Percentiles rank a stretch among this genome's conserved stretches.
phyloP scores from a whole-genome alignment of 768 basidiomycete genomes.

The Fomitopsis pulvina region DNA sequence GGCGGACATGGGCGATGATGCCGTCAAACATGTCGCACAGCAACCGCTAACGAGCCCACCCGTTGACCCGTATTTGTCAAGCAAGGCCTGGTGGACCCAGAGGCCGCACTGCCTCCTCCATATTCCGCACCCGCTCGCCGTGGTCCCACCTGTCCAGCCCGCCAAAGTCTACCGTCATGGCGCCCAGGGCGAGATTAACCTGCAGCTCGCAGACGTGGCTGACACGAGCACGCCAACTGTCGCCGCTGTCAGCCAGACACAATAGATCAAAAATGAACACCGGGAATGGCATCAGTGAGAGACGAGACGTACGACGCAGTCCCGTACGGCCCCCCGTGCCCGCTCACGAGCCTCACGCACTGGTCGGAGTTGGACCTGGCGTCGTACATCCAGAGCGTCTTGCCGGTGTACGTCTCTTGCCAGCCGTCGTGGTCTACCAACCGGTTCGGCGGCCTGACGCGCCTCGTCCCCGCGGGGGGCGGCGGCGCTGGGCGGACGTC shows the following conservation, averaged over 20 bases:
- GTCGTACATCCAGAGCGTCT: conserved; percentile 74
- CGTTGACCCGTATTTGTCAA: neutral
- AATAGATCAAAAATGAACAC: neutral
- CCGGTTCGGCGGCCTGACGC: conserved; percentile 44
- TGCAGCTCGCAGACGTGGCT: conserved; percentile 70
- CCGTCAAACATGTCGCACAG: neutral
- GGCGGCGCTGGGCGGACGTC: conserved; percentile 51
- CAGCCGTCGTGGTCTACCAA: conserved; percentile 57
- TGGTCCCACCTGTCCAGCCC: conserved; percentile 72
- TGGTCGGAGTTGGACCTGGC: conserved; percentile 55
- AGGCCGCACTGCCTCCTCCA: conserved; percentile 41
- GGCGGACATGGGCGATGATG: neutral
- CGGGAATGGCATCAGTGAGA: neutral
- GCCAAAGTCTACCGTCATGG: conserved; percentile 69
- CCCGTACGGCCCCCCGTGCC: conserved; percentile 53
- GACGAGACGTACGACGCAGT: conserved; percentile 61
- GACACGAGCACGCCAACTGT: conserved; percentile 74
- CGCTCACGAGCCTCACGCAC: conserved; percentile 61
- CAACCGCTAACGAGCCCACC: neutral
- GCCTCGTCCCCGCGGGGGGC: conserved; percentile 38
- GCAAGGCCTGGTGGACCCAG: neutral
- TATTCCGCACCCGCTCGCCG: conserved; percentile 53
- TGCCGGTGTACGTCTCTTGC: conserved; percentile 70
- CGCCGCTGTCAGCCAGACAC: conserved; percentile 42
- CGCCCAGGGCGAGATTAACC: conserved; percentile 51